phyloP scores from a whole-genome alignment of 1,139 yeast genomes.

The Blastobotrys aristatus region DNA sequence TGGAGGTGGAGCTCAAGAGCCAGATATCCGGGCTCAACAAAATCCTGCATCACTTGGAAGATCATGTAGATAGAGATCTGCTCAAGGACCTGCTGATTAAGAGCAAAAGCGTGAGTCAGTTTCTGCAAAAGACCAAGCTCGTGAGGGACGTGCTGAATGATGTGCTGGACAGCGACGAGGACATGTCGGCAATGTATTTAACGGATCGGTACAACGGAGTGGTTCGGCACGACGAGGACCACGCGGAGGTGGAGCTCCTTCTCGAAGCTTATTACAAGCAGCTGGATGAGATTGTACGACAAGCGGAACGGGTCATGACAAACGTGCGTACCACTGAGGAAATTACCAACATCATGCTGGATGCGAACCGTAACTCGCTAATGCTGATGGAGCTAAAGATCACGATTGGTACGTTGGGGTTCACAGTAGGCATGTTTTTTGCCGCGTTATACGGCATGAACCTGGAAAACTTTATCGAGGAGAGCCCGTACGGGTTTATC shows the following conservation, averaged over 20 bases:
- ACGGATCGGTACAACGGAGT: constrained; percentile 43
- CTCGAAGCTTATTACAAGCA: constrained; percentile 91
- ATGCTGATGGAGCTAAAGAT: constrained; percentile 85
- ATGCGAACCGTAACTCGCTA: constrained; percentile 88
- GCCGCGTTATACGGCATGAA: constrained; percentile 96
- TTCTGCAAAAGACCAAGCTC: constrained; percentile 72
- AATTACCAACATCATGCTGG: constrained; percentile 88
- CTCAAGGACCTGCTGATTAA: constrained; percentile 70
- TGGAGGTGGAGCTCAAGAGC: constrained; percentile 74
- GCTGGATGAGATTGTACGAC: constrained; percentile 95
- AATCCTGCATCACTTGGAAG: constrained; percentile 72
- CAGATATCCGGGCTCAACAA: constrained; percentile 64
- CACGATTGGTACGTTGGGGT: constrained; percentile 79
- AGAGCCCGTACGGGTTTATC: constrained; percentile 59
- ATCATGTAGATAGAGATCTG: constrained; percentile 73
- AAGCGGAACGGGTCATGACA: constrained; percentile 73
- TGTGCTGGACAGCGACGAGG: constrained; percentile 81
- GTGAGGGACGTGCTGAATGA: constrained; percentile 84
- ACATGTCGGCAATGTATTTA: constrained; percentile 77
- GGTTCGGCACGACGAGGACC: constrained; percentile 42
- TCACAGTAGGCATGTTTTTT: constrained; percentile 69
- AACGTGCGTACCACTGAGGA: constrained; percentile 97
- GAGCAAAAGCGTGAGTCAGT: constrained; percentile 68
- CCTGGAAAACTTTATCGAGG: constrained; percentile 83
- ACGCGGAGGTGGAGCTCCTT: constrained; percentile 76